These are phyloP conservation scores for Saccharomyces hybrid DNA, from an alignment of 1,139 yeast species.

Conservation along the genomic window DNA sequence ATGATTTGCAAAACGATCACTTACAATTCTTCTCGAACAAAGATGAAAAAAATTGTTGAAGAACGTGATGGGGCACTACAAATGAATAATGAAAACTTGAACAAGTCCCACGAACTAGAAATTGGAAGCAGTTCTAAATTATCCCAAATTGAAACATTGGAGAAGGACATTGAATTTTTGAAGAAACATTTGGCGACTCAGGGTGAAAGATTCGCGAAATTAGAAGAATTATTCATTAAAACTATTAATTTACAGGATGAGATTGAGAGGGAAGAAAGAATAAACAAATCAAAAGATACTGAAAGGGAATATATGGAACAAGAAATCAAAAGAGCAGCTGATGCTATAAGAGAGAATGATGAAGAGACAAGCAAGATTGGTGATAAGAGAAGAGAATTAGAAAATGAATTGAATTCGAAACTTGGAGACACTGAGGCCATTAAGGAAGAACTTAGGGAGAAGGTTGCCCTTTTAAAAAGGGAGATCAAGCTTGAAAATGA, in stretches of 20 bases:
- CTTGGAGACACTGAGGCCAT: slow-evolving; percentile 18
- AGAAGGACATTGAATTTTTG: slow-evolving; percentile 31
- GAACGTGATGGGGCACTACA: slow-evolving; percentile 15
- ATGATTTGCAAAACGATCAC: slow-evolving; percentile 22
- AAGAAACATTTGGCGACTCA: slow-evolving; percentile 24
- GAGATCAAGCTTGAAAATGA: slow-evolving; percentile 27
- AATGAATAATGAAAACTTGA: slow-evolving; percentile 14
- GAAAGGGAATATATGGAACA: slow-evolving; percentile 61
- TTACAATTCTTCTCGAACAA: slow-evolving; percentile 19
- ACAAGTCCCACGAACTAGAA: slow-evolving; percentile 23
- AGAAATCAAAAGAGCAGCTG: slow-evolving; percentile 56
- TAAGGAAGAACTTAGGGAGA: slow-evolving; percentile 25
- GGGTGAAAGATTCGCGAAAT: slow-evolving; percentile 22
- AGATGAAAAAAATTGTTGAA: slow-evolving; percentile 13
- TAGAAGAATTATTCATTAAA: slow-evolving; percentile 27
- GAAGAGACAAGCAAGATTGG: slow-evolving; percentile 27
- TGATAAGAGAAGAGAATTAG: slow-evolving; percentile 29
- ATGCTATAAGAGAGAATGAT: slow-evolving; percentile 48
- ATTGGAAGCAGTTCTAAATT: slow-evolving; percentile 36
- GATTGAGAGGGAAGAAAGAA: slow-evolving; percentile 35
- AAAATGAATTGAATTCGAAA: slow-evolving; percentile 27
- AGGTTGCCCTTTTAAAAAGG: slow-evolving; percentile 26
- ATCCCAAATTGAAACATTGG: slow-evolving; percentile 35
- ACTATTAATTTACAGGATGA: slow-evolving; percentile 39
- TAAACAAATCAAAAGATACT: slow-evolving; percentile 35